These are phyloP conservation scores for Macadamia integrifolia DNA, from an alignment of 164 flowering plant species.

Conservation along the genomic window DNA sequence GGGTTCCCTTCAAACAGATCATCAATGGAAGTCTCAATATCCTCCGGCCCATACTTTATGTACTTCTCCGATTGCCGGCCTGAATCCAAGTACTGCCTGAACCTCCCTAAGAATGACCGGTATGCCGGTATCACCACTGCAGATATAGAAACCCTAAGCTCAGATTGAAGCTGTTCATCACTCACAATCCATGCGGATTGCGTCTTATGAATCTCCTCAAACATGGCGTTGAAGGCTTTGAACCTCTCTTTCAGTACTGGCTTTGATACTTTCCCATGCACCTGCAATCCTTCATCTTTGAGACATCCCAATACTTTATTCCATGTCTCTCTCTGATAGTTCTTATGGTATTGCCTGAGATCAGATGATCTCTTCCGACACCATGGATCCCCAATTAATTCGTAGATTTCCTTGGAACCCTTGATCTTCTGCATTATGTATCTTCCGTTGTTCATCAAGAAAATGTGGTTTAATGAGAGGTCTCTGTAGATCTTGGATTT, in stretches of 20 bases:
- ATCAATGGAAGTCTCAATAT: slow-evolving; percentile 68
- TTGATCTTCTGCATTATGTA: slow-evolving; percentile 80
- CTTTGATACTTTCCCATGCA: slow-evolving; percentile 52
- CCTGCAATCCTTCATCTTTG: slow-evolving; percentile 54
- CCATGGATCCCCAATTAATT: slow-evolving; percentile 61
- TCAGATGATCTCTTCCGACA: slow-evolving; percentile 50
- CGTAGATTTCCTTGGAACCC: slow-evolving; percentile 50
- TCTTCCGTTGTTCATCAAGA: slow-evolving; percentile 88
- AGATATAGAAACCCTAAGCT: slow-evolving; percentile 72
- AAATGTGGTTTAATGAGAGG: slow-evolving; percentile 48
- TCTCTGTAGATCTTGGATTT: slow-evolving; percentile 75
- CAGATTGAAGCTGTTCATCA: slow-evolving; percentile 84
- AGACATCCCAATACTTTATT: slow-evolving; percentile 45
- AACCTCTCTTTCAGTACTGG: slow-evolving; percentile 70
- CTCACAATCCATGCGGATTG: slow-evolving; percentile 84
- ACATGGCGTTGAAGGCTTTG: slow-evolving; percentile 60
- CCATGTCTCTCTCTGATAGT: slow-evolving; percentile 85
- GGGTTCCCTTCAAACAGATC: slow-evolving; percentile 76
- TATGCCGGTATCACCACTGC: slow-evolving; percentile 85
- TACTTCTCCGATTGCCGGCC: slow-evolving; percentile 73
- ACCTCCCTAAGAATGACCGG: slow-evolving; percentile 75
- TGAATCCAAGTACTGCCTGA: slow-evolving; percentile 48
- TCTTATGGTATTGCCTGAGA: slow-evolving; percentile 69
- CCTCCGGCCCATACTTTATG: slow-evolving; percentile 81
- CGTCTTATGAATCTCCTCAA: slow-evolving; percentile 78